Percentiles rank a stretch among this genome's conserved stretches.
Conservation (phyloP, 768 basidiomycete genomes). For the Lyophyllum shimeji region DNA sequence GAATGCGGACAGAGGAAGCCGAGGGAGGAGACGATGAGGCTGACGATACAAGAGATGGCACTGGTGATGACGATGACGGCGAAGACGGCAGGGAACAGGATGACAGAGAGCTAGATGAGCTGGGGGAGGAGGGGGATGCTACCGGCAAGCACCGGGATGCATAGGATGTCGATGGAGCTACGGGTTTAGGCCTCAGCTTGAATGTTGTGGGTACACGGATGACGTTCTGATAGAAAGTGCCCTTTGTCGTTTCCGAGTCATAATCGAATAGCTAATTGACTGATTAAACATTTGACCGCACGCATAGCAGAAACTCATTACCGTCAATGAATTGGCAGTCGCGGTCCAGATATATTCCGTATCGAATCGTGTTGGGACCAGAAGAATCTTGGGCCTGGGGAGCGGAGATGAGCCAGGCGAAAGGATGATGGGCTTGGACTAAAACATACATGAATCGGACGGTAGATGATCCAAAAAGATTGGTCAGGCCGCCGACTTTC, state of each 20-base stretch:
- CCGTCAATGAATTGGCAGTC: constrained; percentile 50
- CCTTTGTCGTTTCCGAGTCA: constrained; percentile 47
- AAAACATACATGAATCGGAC: constrained; percentile 53
- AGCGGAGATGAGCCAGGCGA: constrained; percentile 1
- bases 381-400: constrained; percentile 55
- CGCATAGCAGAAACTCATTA: constrained; percentile 27
- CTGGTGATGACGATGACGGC: constrained; percentile 21
- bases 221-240: constrained; percentile 49
- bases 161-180: constrained; percentile 3
- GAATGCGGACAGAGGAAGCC: not conserved
- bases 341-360: constrained; percentile 61
- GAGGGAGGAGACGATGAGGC: not conserved
- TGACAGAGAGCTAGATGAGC: not conserved
- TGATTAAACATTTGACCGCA: constrained; percentile 2
- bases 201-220: constrained; percentile 39
- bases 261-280: constrained; percentile 49
- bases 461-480: constrained; percentile 57
- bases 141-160: no score
- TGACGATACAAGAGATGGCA: constrained; percentile 6
- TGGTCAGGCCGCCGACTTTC: constrained; percentile 47
- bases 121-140: constrained; percentile 16
- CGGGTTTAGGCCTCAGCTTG: constrained; percentile 18
- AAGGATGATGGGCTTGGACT: not conserved
- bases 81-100: constrained; percentile 17
- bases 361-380: constrained; percentile 62